Evolutionary conservation across 1,284 basidiomycete genomes (phyloP), one percentile per base, ranked within the genome.

Genomic region (Golubevia sp.): DNA sequence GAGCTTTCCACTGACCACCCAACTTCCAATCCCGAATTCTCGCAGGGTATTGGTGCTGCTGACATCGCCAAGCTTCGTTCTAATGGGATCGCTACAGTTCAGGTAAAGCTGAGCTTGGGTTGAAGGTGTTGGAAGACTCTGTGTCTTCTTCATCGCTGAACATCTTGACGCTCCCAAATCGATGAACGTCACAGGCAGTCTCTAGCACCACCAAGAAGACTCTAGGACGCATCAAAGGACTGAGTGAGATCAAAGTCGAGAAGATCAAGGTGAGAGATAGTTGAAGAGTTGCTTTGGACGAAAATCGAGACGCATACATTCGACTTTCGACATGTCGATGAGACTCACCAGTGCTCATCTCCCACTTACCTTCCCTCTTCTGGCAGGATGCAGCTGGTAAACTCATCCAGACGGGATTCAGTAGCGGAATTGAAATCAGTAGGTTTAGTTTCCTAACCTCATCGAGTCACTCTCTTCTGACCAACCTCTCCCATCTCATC

Each of bases 221-320:
- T 11, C 27, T 34, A 21, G n/a, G 23, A 21, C 23, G 30, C 21
- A 25, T 57, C 27, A 57, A 57, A 50, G 56, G 56, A 4, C 30
- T 57, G 15, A 49, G 38, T 50, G 56, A 57, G n/a, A n/a, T 49
- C n/a, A 57, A 57, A 27, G 56, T 38, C 6, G 56, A 57, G n/a
- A 57, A 57, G 56, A 25, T 57, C n/a, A 57, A 57, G n/a, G 56
- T 57, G 20, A 21, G 21, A 4, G 24, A 48, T 11, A 11, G 11
- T 11, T 34, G 4, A 5, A 11, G 11, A 34, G 11, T 34, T 7
- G 6, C 6, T 52, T 23, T 27, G 7, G 50, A 13, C 6, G 50
- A 52, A 52, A 52, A 13, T 1, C 6, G 21, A 7, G 21, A 11
- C 21, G 50, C 50, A 23, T 27, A 26, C 21, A 23, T 27, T 27